Evolutionary conservation across 2,329 filamentous ascomycete genomes (phyloP).

Genomic region (Penicillium sp.): DNA sequence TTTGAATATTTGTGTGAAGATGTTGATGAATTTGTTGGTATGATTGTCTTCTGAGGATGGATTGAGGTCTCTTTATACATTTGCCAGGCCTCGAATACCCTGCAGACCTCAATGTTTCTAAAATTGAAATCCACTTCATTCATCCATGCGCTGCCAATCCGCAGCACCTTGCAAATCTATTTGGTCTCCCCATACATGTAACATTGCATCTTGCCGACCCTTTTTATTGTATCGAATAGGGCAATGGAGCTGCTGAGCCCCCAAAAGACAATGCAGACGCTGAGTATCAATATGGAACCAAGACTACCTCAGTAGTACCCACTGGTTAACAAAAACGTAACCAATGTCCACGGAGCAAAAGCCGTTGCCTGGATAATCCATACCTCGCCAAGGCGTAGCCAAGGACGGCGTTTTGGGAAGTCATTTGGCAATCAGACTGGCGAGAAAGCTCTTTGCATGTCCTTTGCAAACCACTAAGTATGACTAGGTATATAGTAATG

Average conservation of each 20-base stretch:
- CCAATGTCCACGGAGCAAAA: conserved; percentile 21
- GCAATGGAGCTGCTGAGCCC: conserved; percentile 16
- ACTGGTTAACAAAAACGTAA: conserved; percentile 3
- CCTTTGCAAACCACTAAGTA: not conserved
- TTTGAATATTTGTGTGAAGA: not conserved
- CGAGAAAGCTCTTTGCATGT: not conserved
- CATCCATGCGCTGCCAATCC: conserved; percentile 7
- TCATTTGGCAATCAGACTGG: not conserved
- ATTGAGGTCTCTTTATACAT: conserved; percentile 13
- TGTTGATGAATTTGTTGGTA: conserved; percentile 1
- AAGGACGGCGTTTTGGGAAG: not conserved
- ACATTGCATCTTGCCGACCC: not conserved
- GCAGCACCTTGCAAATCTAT: not conserved
- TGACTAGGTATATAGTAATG: too few species aligned
- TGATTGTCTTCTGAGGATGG: not conserved
- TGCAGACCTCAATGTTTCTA: conserved; percentile 11
- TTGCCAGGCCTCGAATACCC: not conserved
- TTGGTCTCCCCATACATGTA: not conserved
- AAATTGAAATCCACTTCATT: conserved; percentile 5
- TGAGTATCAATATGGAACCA: conserved; percentile 5
- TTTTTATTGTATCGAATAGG: not conserved
- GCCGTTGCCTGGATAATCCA: conserved; percentile 18
- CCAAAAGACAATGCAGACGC: conserved; percentile 1
- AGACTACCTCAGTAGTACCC: not conserved
- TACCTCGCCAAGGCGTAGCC: conserved; percentile 16